These are phyloP conservation scores for Osmanthus fragrans DNA, from an alignment of 257 asterid species.

Conservation along the genomic window DNA sequence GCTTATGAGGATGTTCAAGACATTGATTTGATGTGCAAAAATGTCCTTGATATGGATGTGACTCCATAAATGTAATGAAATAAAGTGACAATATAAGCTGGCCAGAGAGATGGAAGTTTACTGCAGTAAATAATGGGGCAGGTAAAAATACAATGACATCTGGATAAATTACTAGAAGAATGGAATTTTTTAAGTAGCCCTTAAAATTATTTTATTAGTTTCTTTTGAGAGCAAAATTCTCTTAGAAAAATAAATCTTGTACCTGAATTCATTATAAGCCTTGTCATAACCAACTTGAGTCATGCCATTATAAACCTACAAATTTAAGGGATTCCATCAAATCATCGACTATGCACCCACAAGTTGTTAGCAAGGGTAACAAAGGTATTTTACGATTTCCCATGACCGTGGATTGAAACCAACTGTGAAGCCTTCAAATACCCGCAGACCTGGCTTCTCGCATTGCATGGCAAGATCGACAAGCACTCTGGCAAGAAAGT, in stretches of 20 bases:
- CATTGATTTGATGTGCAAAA: neutral
- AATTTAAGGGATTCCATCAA: slow-evolving; percentile 28
- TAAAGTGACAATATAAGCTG: neutral
- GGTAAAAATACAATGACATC: neutral
- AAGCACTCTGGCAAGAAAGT: slow-evolving; percentile 55
- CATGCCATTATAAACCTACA: slow-evolving; percentile 89
- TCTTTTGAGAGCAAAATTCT: neutral
- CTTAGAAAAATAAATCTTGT: slow-evolving; percentile 9
- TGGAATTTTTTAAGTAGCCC: neutral
- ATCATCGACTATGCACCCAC: slow-evolving; percentile 21
- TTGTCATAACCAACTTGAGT: slow-evolving; percentile 89
- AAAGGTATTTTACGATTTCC: slow-evolving; percentile 70
- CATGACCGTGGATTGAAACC: slow-evolving; percentile 93
- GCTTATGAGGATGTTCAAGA: neutral
- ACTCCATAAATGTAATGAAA: neutral
- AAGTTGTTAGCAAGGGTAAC: slow-evolving; percentile 21
- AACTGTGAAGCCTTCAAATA: slow-evolving; percentile 92
- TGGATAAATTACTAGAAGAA: neutral
- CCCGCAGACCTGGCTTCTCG: slow-evolving; percentile 72
- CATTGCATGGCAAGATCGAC: slow-evolving; percentile 95
- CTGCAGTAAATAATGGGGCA: neutral
- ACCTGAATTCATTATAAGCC: slow-evolving; percentile 80
- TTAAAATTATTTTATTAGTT: neutral
- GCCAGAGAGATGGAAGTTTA: neutral
- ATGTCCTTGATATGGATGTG: neutral